A percentile compares a stretch with the other conserved stretches of the same genome.
Conservation (phyloP, 768 basidiomycete genomes). For the Lyophyllum decastes region DNA sequence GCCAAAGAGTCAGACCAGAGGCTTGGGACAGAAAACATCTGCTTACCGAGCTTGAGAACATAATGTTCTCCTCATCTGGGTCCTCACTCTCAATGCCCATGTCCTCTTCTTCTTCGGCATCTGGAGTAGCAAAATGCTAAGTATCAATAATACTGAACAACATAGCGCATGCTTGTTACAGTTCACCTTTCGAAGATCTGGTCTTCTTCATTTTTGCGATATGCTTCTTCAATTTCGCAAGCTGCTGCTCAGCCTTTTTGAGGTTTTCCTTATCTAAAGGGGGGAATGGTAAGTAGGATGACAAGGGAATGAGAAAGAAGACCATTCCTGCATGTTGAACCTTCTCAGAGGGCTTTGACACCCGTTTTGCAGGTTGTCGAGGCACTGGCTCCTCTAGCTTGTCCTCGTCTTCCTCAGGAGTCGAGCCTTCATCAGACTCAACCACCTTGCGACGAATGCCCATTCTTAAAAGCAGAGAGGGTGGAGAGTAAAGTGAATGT, state of each 20-base stretch:
- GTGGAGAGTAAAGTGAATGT: neutral
- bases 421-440: neutral
- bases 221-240: neutral
- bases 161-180: too few species aligned
- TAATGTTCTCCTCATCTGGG: neutral
- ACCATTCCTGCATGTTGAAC: neutral
- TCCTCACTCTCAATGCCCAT: constrained; percentile 3
- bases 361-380: neutral
- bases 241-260: neutral
- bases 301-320: neutral
- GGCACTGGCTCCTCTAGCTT: too few species aligned
- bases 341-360: neutral
- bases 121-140: too few species aligned
- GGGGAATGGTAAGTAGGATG: too few species aligned
- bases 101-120: too few species aligned
- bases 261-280: neutral
- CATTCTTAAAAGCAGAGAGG: neutral
- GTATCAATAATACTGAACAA: too few species aligned
- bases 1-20: neutral
- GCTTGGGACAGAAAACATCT: neutral
- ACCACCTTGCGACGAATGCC: neutral
- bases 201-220: neutral
- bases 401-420: neutral
- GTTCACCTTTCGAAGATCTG: too few species aligned
- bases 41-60: neutral